Percentiles rank a stretch among this genome's conserved stretches.
phyloP scores from a whole-genome alignment of 257 asterid genomes.

The Scutellaria barbata region DNA sequence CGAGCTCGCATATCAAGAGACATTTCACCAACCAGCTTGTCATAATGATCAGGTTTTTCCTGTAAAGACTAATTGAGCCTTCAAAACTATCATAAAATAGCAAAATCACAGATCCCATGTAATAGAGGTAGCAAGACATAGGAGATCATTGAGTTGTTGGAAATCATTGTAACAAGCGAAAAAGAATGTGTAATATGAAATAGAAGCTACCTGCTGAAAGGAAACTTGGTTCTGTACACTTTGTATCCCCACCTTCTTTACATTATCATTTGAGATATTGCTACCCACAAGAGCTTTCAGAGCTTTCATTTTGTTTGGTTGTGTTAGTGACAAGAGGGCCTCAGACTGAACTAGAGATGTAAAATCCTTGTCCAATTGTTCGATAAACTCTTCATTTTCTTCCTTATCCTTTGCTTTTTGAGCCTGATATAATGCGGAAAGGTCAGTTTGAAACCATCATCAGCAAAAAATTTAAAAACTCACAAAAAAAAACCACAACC shows the following conservation, averaged over 20 bases:
- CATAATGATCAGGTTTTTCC: constrained; percentile 86
- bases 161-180: constrained; percentile 10
- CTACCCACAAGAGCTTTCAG: constrained; percentile 67
- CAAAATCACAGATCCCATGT: constrained; percentile 8
- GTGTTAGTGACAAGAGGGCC: constrained; percentile 72
- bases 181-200: background rate
- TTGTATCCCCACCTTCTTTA: constrained; percentile 48
- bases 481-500: constrained; percentile 52
- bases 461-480: constrained; percentile 18
- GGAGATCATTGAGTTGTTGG: background rate
- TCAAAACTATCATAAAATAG: constrained; percentile 23
- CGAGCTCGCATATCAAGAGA: constrained; percentile 86
- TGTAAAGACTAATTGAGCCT: constrained; percentile 40
- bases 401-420: constrained; percentile 94
- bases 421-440: constrained; percentile 56
- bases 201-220: constrained; percentile 49
- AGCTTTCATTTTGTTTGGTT: constrained; percentile 80
- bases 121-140: background rate
- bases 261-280: constrained; percentile 47
- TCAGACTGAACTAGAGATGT: constrained; percentile 74
- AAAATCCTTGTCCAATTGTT: constrained; percentile 82
- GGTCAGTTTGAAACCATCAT: constrained; percentile 23
- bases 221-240: constrained; percentile 43
- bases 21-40: constrained; percentile 74
- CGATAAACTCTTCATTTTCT: constrained; percentile 70